phyloP scores from a whole-genome alignment of 306 rosid species.

The Dalbergia oliveri region DNA sequence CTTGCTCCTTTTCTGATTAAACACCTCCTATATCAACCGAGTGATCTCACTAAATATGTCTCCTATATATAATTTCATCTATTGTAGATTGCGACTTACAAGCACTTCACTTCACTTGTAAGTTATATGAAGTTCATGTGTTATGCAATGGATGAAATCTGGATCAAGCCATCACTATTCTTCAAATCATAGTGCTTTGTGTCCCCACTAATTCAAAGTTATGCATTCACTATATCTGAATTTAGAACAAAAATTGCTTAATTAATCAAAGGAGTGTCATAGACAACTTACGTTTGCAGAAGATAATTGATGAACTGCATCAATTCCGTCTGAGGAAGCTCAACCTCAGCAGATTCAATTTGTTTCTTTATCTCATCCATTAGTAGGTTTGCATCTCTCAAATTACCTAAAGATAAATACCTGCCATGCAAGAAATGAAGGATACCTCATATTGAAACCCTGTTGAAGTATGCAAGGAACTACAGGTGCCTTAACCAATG shows the following conservation, averaged over 20 bases:
- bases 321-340: constrained; percentile 73
- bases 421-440: constrained; percentile 52
- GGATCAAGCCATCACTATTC: constrained; percentile 1
- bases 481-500: constrained; percentile 8
- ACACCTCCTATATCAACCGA: too few species aligned
- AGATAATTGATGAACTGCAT: constrained; percentile 80
- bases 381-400: constrained; percentile 84
- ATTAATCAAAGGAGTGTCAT: not conserved
- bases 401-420: constrained; percentile 84
- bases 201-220: constrained; percentile 1
- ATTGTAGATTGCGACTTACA: too few species aligned
- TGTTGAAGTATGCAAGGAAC: constrained; percentile 36
- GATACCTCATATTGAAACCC: constrained; percentile 26
- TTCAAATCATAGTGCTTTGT: not conserved
- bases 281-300: constrained; percentile 76
- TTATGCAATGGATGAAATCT: not conserved
- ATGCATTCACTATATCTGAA: constrained; percentile 9
- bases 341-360: constrained; percentile 57
- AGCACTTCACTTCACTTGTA: too few species aligned
- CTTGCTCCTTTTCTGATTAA: too few species aligned
- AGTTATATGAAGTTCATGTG: not conserved
- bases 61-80: too few species aligned
- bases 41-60: too few species aligned
- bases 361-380: constrained; percentile 83
- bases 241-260: constrained; percentile 30